Evolutionary conservation across 768 basidiomycete genomes (phyloP), one percentile per base, ranked within the genome.

Genomic region (Suillus sp.): DNA sequence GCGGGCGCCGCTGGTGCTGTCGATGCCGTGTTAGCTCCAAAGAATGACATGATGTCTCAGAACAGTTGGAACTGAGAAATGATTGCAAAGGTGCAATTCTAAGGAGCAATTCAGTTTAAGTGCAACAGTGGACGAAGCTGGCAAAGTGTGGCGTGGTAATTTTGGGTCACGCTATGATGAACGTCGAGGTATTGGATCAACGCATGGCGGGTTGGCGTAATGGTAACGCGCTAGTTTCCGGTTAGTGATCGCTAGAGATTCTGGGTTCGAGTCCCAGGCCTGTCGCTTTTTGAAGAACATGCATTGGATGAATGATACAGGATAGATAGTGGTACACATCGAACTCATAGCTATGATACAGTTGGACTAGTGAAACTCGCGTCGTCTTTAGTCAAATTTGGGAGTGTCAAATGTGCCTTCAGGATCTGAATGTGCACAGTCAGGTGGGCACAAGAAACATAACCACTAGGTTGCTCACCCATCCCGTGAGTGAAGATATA

Each of bases 211-310:
- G 79, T 82, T 84, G 81, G 83, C 83, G 83, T 82, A 83, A 84
- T 84, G 83, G 83, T 80, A 84, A 83, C 83, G 83, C 81, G 83
- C 80, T 80, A 84, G 83, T 83, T 83, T 84, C 83, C 83, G 83
- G 81, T 71, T 58, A n/a, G 25, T 2, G 55, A 38, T 62, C 78
- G 83, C 83, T 84, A 80, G 80, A 83, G 83, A 79, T 80, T 83
- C 81, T 79, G 83, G 81, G 83, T 84, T 84, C 83, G 83, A 84
- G 77, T 83, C 83, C 81, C 83, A 79, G 81, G 83, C 81, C 79
- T 78, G 82, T 84, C 84, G 80, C 60, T 71, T 77, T 78, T 75
- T 74, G 11, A 13, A 18, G 8, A 2, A 22, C 14, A 45, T 48
- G 25, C 8, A 27, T 22, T 48, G 3, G 16, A 7, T 14, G 22